A percentile compares a stretch with the other conserved stretches of the same genome.
These are phyloP conservation scores for Marasmius oreades DNA, from an alignment of 1,284 basidiomycete species.

Conservation along the genomic window DNA sequence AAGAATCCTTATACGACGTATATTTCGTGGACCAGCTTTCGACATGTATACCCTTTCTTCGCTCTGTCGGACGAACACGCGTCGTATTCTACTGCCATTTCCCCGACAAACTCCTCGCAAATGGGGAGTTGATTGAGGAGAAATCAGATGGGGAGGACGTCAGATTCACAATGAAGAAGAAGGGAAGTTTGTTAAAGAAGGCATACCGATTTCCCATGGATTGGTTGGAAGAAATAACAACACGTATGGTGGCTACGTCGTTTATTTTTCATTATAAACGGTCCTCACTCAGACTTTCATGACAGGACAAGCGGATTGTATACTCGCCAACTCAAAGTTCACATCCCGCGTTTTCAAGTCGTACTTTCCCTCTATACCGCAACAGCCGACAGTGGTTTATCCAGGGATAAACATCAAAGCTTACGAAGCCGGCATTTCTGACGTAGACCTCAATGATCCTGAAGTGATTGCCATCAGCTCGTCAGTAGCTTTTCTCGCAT, in stretches of 20 bases:
- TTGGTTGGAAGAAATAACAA: conserved; percentile 86
- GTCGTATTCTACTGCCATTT: conserved; percentile 99
- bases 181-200: conserved; percentile 55
- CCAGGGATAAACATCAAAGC: conserved; percentile 85
- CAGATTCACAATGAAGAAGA: conserved; percentile 26
- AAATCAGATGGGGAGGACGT: conserved; percentile 14
- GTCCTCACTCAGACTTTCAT: neutral
- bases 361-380: conserved; percentile 70
- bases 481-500: conserved; percentile 41
- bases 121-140: conserved; percentile 70
- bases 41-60: conserved; percentile 84
- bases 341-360: conserved; percentile 77
- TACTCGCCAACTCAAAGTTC: conserved; percentile 92
- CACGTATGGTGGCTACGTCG: conserved; percentile 51
- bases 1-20: conserved; percentile 66
- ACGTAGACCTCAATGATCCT: conserved; percentile 38
- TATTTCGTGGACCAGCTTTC: conserved; percentile 96
- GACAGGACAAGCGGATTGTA: conserved; percentile 80
- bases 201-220: conserved; percentile 90
- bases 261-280: neutral
- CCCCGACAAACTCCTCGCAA: conserved; percentile 88
- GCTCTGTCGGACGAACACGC: conserved; percentile 62
- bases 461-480: conserved; percentile 62
- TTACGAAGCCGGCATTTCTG: conserved; percentile 42
- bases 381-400: conserved; percentile 77